A percentile compares a stretch with the other conserved stretches of the same genome.
Evolutionary conservation across 1,284 basidiomycete genomes (phyloP).

Genomic region (Sanguinoderma infundibulare): DNA sequence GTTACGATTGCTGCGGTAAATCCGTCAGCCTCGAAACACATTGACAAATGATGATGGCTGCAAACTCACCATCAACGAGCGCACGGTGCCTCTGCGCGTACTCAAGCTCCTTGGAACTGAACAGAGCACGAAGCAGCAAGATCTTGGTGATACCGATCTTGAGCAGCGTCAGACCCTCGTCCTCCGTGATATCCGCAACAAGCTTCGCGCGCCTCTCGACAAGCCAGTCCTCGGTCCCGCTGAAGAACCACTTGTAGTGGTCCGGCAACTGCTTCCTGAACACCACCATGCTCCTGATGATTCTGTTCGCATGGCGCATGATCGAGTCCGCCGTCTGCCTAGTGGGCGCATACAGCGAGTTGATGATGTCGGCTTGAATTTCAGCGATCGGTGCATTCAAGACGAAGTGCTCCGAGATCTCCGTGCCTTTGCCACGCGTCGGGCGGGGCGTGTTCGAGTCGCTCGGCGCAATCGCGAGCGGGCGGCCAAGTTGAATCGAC

Average conservation of each 20-base stretch:
- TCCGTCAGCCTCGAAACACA: constrained; percentile 8
- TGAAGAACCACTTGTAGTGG: constrained; percentile 71
- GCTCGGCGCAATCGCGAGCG: constrained; percentile 74
- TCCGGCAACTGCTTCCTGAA: constrained; percentile 70
- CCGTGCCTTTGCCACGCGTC: constrained; percentile 48
- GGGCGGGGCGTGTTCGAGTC: constrained; percentile 80
- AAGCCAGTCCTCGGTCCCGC: constrained; percentile 73
- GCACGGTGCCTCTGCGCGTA: constrained; percentile 68
- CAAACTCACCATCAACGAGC: constrained; percentile 65
- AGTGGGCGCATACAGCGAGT: constrained; percentile 76
- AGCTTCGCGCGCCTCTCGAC: constrained; percentile 64
- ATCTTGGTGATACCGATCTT: constrained; percentile 83
- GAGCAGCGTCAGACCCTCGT: constrained; percentile 77
- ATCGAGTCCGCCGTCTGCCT: constrained; percentile 67
- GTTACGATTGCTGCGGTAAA: constrained; percentile 68
- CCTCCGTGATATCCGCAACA: constrained; percentile 74
- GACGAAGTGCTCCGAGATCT: constrained; percentile 74
- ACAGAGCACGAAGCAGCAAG: constrained; percentile 72
- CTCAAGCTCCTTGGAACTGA: constrained; percentile 71
- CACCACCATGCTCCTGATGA: constrained; percentile 73
- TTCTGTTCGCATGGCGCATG: constrained; percentile 75
- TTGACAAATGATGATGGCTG: constrained; percentile 4
- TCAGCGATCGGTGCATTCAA: constrained; percentile 72
- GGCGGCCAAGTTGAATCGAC: constrained; percentile 82
- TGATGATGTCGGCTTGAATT: constrained; percentile 85